phyloP scores from a whole-genome alignment of 139 green algal genomes.

The Trebouxia sp. region DNA sequence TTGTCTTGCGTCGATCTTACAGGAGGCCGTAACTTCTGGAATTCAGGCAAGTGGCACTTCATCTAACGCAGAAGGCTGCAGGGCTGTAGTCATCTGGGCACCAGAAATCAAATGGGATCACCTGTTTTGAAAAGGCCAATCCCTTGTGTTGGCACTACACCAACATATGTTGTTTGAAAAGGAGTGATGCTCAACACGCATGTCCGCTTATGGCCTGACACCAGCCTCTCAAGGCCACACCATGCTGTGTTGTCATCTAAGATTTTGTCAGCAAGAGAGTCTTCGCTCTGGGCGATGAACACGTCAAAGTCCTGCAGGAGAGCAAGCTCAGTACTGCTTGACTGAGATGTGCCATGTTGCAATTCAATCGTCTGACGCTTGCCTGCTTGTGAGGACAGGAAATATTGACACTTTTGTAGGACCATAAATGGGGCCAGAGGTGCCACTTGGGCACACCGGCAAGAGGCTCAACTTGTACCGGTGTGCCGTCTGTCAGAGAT shows the following conservation, averaged over 20 bases:
- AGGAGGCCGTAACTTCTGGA: too few relatives aligned
- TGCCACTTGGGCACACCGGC: slow-evolving; percentile 31
- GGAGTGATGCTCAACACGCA: slow-evolving; percentile 37
- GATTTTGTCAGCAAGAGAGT: slow-evolving; percentile 26
- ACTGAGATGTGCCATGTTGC: not conserved
- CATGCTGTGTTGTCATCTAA: slow-evolving; percentile 33
- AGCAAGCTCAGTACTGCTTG: not conserved
- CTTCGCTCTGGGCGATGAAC: slow-evolving; percentile 29
- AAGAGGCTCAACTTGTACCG: not conserved
- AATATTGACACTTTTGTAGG: slow-evolving; percentile 20
- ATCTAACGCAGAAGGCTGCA: not conserved
- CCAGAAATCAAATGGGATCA: too few relatives aligned
- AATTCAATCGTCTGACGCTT: not conserved
- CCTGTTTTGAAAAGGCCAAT: not conserved
- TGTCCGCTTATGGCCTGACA: not conserved
- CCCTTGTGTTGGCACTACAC: slow-evolving; percentile 18
- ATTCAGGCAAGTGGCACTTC: not conserved
- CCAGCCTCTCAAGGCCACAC: slow-evolving; percentile 43
- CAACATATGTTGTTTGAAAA: slow-evolving; percentile 39
- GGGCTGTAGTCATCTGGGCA: not conserved
- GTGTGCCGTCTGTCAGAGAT: slow-evolving; percentile 1
- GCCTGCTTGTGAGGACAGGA: slow-evolving; percentile 25
- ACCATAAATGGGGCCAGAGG: slow-evolving; percentile 29
- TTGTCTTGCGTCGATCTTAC: too few relatives aligned
- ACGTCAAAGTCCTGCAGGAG: slow-evolving; percentile 43